Conservation (phyloP, 768 basidiomycete genomes). For the Agrocybe chaxingu region DNA sequence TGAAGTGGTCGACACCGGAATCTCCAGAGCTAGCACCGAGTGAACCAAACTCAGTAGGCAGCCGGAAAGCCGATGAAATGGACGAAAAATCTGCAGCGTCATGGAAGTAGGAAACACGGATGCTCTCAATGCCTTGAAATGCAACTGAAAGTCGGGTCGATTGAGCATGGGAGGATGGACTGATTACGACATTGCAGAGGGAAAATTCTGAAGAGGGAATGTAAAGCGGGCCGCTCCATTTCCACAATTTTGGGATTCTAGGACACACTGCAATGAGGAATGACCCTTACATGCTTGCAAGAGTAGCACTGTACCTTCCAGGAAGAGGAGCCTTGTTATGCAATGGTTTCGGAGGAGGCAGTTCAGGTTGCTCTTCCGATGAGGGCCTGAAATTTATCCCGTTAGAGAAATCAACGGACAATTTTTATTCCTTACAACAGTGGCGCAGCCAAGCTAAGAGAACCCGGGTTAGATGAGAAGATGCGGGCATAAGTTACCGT, state of each 20-base stretch:
- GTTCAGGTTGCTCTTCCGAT: conserved; percentile 19
- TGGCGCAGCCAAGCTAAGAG: conserved; percentile 31
- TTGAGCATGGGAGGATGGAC: conserved; percentile 39
- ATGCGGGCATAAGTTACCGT: conserved; percentile 8
- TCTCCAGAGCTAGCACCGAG: conserved; percentile 35
- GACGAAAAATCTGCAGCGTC: conserved; percentile 41
- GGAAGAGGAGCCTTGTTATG: conserved; percentile 11
- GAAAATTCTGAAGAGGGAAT: conserved; percentile 32
- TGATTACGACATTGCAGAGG: conserved; percentile 47
- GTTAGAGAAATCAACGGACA: not conserved
- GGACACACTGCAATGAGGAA: not conserved
- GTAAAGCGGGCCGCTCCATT: conserved; percentile 59
- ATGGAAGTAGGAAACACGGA: conserved; percentile 48
- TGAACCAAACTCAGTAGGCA: conserved; percentile 50
- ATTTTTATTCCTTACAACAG: conserved; percentile 21
- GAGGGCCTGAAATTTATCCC: conserved; percentile 15
- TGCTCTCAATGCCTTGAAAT: conserved; percentile 34
- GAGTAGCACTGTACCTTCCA: conserved; percentile 15
- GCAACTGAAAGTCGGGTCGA: conserved; percentile 45
- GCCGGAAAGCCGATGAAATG: conserved; percentile 47
- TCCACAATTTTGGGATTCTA: conserved; percentile 62
- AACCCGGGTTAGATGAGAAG: not conserved
- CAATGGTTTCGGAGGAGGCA: conserved; percentile 19
- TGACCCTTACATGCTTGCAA: conserved; percentile 5
- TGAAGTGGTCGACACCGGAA: conserved; percentile 36